phyloP scores from a whole-genome alignment of 306 rosid genomes.

The Pyrus bretschneideri region DNA sequence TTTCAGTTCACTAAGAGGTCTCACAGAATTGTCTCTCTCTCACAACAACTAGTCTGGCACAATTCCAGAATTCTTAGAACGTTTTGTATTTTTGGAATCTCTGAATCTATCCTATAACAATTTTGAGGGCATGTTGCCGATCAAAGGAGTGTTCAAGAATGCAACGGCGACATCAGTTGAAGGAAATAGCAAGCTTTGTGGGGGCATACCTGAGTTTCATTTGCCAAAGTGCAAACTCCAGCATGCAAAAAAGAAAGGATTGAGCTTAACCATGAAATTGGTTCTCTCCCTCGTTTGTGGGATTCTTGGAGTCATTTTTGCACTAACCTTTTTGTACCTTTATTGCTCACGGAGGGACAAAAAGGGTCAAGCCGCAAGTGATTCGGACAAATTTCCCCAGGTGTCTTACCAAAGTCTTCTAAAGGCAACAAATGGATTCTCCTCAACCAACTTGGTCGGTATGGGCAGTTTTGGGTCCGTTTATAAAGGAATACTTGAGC shows the following conservation, averaged over 20 bases:
- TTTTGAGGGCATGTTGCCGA: not conserved
- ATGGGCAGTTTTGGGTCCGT: no score
- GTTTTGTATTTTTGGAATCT: rapidly evolving
- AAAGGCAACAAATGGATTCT: slow-evolving; percentile 7
- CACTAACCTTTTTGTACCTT: no score
- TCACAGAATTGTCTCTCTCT: not conserved
- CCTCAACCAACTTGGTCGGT: slow-evolving; percentile 20
- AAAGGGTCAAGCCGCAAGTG: no score
- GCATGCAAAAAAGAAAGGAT: no score
- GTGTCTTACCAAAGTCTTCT: not conserved
- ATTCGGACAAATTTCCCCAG: not conserved
- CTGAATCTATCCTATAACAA: not conserved
- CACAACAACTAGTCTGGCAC: not conserved
- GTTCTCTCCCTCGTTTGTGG: no score
- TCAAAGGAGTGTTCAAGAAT: not conserved
- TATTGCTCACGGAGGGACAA: no score
- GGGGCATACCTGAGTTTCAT: not conserved
- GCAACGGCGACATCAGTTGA: not conserved
- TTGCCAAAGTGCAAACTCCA: no score
- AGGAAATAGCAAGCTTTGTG: not conserved
- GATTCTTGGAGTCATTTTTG: no score
- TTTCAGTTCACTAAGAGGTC: not conserved
- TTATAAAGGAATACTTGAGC: not conserved
- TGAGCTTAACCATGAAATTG: no score
- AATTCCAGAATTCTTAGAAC: not conserved